Evolutionary conservation across 192 early-diverging fungal species (phyloP), one percentile per base, ranked within the genome.

Genomic region (Umbelopsis ramanniana): DNA sequence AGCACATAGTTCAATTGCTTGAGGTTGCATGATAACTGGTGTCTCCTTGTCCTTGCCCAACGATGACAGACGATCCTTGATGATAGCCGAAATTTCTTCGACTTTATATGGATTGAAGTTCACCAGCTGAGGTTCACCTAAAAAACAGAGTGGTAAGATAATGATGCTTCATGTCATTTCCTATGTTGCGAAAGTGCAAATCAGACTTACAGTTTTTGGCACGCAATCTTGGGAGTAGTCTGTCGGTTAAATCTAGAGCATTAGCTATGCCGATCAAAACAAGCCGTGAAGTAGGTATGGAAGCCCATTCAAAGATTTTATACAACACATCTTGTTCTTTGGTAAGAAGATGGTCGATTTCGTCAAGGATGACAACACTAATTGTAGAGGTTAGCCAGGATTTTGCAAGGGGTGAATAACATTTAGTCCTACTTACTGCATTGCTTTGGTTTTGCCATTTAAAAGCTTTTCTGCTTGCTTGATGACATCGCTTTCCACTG

Each of bases 231-330:
- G 96, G 95, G 69, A 97, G 78, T 47, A 96, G 89, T 21, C 94
- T 85, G 69, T 94, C 90, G 10, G 95, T 94, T 72, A 98, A 82
- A 78, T 98, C 93, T 14, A 98, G 79, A 0, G 97, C 93, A 78
- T 99, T 99, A 33, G 96, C 94, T 63, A 99, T 98, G 17, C 96
- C 96, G 46, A 98, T 88, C 43, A 98, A 76, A 0, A 89, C 87
- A 46, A 99, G 72, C 0, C 84, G 81, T 66, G 94, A 93, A 8
- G 77, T 66, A 5, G 87, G 81, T 23, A 83, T 76, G 8, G 79
- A 82, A 2, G 90, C 78, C 91, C 88, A 91, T 70, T 92, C 91
- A 82, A 97, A 98, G 11, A 98, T 78, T 21, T 91, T 89, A 80
- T 98, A 98, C 19, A 98, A 81, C 0, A 96, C 89, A 8, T 93